Evolutionary conservation across 441 rosid genomes (phyloP).

Genomic region (Eruca vesicaria): DNA sequence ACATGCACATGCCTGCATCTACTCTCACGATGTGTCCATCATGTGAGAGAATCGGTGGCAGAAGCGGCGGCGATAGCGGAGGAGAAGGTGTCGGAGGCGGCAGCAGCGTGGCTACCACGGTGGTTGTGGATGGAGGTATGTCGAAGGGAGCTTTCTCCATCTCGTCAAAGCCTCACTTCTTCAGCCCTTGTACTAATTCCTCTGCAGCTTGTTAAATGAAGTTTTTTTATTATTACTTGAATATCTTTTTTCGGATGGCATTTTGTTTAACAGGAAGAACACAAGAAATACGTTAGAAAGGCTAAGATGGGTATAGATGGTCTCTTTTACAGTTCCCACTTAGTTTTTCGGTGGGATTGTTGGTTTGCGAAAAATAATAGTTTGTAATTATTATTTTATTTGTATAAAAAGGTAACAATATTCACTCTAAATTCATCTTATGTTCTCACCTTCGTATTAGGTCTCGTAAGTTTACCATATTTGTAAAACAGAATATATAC

Average conservation of each 20-base stretch:
- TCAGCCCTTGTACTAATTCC: constrained; percentile 65
- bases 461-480: background rate
- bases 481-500: background rate
- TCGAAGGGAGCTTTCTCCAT: constrained; percentile 53
- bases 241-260: constrained; percentile 8
- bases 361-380: constrained; percentile 32
- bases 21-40: constrained; percentile 70
- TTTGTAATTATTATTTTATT: constrained; percentile 55
- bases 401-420: constrained; percentile 35
- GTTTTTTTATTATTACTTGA: constrained; percentile 2
- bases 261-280: constrained; percentile 18
- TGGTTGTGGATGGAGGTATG: constrained; percentile 25
- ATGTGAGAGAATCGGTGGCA: constrained; percentile 62
- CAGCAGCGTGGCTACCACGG: constrained; percentile 10
- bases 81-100: constrained; percentile 21
- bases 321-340: constrained; percentile 43
- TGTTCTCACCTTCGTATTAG: constrained; percentile 3
- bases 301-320: constrained; percentile 22
- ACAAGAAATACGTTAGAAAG: constrained; percentile 22
- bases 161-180: constrained; percentile 66
- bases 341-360: constrained; percentile 71
- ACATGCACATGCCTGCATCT: constrained; percentile 70
- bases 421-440: background rate
- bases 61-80: constrained; percentile 39
- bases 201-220: constrained; percentile 80